Evolutionary conservation across 2,329 filamentous ascomycete genomes (phyloP), one percentile per base, ranked within the genome.

Genomic region (Alternaria novae-zelandiae): DNA sequence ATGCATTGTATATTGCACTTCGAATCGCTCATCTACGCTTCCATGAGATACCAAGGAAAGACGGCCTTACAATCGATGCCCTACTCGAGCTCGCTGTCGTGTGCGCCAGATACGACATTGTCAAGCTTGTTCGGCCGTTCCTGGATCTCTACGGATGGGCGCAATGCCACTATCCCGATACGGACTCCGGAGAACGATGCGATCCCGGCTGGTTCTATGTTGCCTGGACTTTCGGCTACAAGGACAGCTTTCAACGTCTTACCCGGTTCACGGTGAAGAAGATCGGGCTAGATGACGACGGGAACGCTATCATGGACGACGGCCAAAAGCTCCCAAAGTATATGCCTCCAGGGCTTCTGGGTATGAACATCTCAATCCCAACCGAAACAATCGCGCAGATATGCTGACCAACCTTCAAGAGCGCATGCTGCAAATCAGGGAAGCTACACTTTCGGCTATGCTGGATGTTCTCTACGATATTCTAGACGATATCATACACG

Each of bases 31-130:
- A 63, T 55, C 54, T 63, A 15, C 60, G 56, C 56, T 63, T 63
- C 10, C 56, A 63, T 17, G 60, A 59, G 12, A 41, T 63, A 23
- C 63, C 50, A 7, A 17, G 57, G 41, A 59, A 63, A 46, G 60
- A 59, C 12, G 59, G 47, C 1, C 63, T 78, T 5, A 55, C 47
- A 2, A 68, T 76, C 3, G 17, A 66, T 6, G 32, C 61, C 8
- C 63, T 80, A 6, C 64, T 72, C 5, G 57, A 71, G 15, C 59
- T 80, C 10, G 70, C 75, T 0, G 64, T 74, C 11, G 45, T 78
- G 21, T 71, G 73, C 51, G 75, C 78, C 59, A 77, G 77, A 28
- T 80, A 80, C 50, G 70, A 70, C 28, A 41, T 67, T 8, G 64
- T 68, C 10, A 51, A 47, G 59, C 46, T 74, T 64, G 69, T 83